Evolutionary conservation across 495 filamentous ascomycete genomes (phyloP).

Genomic region (Penicillium riverlandense): DNA sequence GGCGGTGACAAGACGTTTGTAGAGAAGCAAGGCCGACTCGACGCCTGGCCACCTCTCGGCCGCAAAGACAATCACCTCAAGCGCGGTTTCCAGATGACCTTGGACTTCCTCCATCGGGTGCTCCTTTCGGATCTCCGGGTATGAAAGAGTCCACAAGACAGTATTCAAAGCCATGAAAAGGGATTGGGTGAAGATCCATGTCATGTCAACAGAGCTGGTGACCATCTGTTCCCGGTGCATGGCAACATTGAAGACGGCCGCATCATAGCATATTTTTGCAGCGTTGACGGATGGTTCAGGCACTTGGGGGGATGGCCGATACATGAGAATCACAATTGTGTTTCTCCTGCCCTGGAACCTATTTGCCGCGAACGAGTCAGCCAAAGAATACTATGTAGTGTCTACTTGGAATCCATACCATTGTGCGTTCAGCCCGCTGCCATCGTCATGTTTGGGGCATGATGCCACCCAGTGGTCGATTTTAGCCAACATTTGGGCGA

Average conservation of each 20-base stretch:
- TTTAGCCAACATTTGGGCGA: constrained; percentile 67
- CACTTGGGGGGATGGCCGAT: constrained; percentile 82
- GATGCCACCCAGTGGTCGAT: constrained; percentile 64
- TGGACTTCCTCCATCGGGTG: constrained; percentile 67
- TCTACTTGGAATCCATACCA: constrained; percentile 41
- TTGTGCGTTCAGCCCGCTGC: constrained; percentile 55
- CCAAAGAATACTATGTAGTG: background rate
- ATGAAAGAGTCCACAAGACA: constrained; percentile 81
- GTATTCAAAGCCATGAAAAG: constrained; percentile 85
- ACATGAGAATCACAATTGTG: constrained; percentile 77
- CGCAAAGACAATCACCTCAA: constrained; percentile 67
- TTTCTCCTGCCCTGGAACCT: constrained; percentile 76
- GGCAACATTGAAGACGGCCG: constrained; percentile 67
- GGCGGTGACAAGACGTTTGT: constrained; percentile 69
- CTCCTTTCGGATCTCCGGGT: constrained; percentile 65
- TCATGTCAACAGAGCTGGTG: constrained; percentile 68
- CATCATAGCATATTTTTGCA: constrained; percentile 74
- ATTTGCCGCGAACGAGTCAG: background rate
- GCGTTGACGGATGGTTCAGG: constrained; percentile 71
- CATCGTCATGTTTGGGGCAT: constrained; percentile 54
- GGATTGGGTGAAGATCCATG: constrained; percentile 83
- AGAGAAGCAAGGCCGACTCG: constrained; percentile 71
- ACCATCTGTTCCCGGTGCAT: constrained; percentile 71
- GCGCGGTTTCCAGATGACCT: constrained; percentile 56
- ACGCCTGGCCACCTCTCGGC: constrained; percentile 86